These are phyloP conservation scores for Ambrosiella cleistominuta DNA, from an alignment of 2,329 filamentous ascomycete genomes.

Conservation along the genomic window DNA sequence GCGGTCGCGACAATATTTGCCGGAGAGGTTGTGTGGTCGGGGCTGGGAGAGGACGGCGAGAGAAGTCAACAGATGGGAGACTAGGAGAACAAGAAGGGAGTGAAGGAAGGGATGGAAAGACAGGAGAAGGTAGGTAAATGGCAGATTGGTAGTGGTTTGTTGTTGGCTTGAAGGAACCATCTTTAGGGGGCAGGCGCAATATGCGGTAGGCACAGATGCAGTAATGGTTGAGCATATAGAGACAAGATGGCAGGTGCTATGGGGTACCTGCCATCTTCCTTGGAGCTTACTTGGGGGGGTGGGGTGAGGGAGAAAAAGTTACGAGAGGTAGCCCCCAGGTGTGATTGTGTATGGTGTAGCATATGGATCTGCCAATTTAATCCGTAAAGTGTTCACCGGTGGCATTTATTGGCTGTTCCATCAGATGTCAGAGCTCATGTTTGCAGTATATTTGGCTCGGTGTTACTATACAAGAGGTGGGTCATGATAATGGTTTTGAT, in stretches of 20 bases:
- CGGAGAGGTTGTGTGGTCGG: conserved; percentile 10
- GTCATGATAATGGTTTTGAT: too few relatives aligned
- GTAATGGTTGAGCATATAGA: not conserved
- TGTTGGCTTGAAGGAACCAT: not conserved
- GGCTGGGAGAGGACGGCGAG: not conserved
- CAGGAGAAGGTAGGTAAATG: conserved; percentile 4
- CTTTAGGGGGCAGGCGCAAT: not conserved
- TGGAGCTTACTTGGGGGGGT: not conserved
- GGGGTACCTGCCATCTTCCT: not conserved
- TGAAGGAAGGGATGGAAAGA: conserved; percentile 4
- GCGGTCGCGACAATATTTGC: conserved; percentile 11
- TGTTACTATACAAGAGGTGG: too few relatives aligned
- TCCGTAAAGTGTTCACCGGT: not conserved
- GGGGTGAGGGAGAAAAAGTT: not conserved
- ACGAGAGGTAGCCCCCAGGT: not conserved
- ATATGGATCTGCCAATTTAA: not conserved
- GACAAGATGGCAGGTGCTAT: not conserved
- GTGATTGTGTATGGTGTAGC: not conserved
- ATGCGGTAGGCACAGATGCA: not conserved
- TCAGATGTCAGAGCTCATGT: not conserved
- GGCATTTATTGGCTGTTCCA: not conserved
- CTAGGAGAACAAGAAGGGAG: not conserved
- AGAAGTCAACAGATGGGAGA: not conserved
- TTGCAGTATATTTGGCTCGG: too few relatives aligned
- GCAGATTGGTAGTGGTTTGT: not conserved